Percentiles rank a stretch among this genome's conserved stretches.
Evolutionary conservation across 768 basidiomycete genomes (phyloP).

Genomic region (Auricularia auricula-judae): DNA sequence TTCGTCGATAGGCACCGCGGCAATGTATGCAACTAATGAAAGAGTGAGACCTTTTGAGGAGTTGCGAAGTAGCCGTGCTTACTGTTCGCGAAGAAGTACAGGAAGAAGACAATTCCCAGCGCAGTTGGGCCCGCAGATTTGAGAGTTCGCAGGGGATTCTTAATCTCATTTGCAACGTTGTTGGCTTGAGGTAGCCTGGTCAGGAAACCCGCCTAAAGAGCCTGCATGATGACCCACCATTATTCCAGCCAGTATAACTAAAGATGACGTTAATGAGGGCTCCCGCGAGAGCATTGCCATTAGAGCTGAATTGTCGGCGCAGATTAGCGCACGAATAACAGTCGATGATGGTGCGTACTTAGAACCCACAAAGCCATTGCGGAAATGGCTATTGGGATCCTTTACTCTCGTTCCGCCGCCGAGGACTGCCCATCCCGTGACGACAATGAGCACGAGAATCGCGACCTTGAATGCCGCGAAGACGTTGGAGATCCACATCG

Average conservation of each 20-base stretch:
- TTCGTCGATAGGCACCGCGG: conserved; percentile 31
- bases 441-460: not conserved
- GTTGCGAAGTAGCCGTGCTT: not conserved
- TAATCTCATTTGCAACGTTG: not conserved
- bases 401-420: not conserved
- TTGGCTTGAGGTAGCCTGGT: conserved; percentile 9
- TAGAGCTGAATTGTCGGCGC: not conserved
- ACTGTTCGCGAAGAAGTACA: conserved; percentile 37
- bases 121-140: conserved; percentile 27
- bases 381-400: not conserved
- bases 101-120: conserved; percentile 31
- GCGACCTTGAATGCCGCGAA: not conserved
- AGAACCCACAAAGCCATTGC: not conserved
- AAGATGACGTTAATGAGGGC: conserved; percentile 20
- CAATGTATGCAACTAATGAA: conserved; percentile 21
- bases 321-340: not conserved
- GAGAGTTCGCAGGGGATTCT: conserved; percentile 35
- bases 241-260: not conserved
- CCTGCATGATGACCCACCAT: not conserved
- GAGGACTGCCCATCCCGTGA: not conserved
- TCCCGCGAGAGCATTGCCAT: not conserved
- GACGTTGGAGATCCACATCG: not conserved
- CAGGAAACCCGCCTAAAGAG: conserved; percentile 8
- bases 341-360: not conserved
- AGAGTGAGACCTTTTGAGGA: not conserved